phyloP scores from a whole-genome alignment of 148 eudicot genomes.

The Talinum fruticosum region DNA sequence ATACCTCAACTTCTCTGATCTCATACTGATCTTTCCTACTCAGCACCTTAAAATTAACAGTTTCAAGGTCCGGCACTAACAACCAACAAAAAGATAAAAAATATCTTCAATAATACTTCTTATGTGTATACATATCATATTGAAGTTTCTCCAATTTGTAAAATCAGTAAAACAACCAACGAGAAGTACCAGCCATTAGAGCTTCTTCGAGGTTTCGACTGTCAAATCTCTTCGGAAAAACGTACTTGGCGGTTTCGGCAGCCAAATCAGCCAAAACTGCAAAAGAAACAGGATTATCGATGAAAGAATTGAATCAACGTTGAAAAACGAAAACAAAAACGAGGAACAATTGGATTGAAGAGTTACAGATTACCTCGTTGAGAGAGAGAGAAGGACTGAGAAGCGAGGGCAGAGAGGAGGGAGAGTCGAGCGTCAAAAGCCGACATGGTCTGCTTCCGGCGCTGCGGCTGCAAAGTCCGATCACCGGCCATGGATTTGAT shows the following conservation, averaged over 20 bases:
- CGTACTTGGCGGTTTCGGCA: constrained; percentile 61
- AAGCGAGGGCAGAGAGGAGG: constrained; percentile 76
- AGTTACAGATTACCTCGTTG: constrained; percentile 46
- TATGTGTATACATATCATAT: not conserved
- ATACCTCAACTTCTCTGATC: constrained; percentile 92
- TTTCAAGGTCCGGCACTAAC: constrained; percentile 90
- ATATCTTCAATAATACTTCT: not conserved
- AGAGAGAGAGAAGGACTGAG: constrained; percentile 70
- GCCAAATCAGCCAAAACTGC: constrained; percentile 68
- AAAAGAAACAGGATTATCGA: not conserved
- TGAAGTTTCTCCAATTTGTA: not conserved
- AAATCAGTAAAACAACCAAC: constrained; percentile 1
- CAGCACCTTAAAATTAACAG: constrained; percentile 64
- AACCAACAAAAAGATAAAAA: constrained; percentile 5
- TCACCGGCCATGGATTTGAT: constrained; percentile 9
- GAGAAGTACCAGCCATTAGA: constrained; percentile 67
- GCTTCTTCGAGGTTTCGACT: constrained; percentile 77
- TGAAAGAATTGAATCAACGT: not conserved
- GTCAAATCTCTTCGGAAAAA: constrained; percentile 62
- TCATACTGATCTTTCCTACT: constrained; percentile 64
- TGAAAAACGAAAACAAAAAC: not conserved
- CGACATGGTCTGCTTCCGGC: constrained; percentile 29
- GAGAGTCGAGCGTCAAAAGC: constrained; percentile 72
- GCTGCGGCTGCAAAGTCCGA: constrained; percentile 1
- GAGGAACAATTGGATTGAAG: not conserved